A percentile compares a stretch with the other conserved stretches of the same genome.
These are phyloP conservation scores for Candida parachauliodes DNA, from an alignment of 805 yeast genomes.

Conservation along the genomic window DNA sequence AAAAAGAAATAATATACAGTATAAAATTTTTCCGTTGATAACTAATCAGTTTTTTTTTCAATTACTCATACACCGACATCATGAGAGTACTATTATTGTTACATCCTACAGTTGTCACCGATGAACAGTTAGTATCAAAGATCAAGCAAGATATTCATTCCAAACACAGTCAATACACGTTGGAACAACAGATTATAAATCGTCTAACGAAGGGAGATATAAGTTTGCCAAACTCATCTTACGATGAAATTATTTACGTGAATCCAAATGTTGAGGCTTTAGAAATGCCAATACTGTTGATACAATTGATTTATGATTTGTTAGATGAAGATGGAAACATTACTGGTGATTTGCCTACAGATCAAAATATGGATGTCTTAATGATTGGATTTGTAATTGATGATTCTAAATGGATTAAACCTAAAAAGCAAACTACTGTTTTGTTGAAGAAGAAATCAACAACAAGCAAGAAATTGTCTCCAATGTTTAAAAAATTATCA, in stretches of 20 bases:
- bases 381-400: slow-evolving; percentile 60
- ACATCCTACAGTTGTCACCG: slow-evolving; percentile 66
- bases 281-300: slow-evolving; percentile 45
- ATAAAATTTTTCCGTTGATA: background rate
- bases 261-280: slow-evolving; percentile 47
- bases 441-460: slow-evolving; percentile 28
- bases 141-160: slow-evolving; percentile 30
- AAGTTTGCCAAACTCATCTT: slow-evolving; percentile 31
- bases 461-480: slow-evolving; percentile 13
- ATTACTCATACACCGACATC: slow-evolving; percentile 8
- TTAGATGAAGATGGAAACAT: slow-evolving; percentile 45
- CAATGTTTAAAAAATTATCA: background rate
- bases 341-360: slow-evolving; percentile 50
- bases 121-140: slow-evolving; percentile 43
- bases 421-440: slow-evolving; percentile 33
- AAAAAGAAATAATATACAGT: background rate
- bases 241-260: slow-evolving; percentile 47
- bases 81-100: slow-evolving; percentile 45
- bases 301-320: slow-evolving; percentile 35
- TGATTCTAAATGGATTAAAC: slow-evolving; percentile 51
- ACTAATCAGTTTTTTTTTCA: slow-evolving; percentile 2
- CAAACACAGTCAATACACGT: slow-evolving; percentile 22
- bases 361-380: slow-evolving; percentile 57
- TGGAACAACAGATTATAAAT: slow-evolving; percentile 55
- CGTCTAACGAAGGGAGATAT: slow-evolving; percentile 51